phyloP scores from a whole-genome alignment of 306 rosid species.

The Psophocarpus tetragonolobus region DNA sequence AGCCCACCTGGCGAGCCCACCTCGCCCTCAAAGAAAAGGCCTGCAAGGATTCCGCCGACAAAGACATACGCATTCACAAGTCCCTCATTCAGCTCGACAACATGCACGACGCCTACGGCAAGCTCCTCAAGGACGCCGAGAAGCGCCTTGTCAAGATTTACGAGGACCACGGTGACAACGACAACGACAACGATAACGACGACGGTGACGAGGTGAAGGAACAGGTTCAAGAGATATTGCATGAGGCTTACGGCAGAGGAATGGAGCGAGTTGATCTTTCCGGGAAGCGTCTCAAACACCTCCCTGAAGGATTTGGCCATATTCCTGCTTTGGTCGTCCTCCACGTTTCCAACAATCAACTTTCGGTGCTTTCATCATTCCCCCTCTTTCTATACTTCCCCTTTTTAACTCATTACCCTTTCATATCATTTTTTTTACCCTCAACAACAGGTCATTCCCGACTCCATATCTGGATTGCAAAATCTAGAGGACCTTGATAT shows the following conservation, averaged over 20 bases:
- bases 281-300: conserved; percentile 45
- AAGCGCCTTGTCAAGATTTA: conserved; percentile 72
- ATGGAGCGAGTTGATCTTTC: conserved; percentile 64
- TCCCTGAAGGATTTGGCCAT: conserved; percentile 77
- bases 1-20: conserved; percentile 55
- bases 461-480: conserved; percentile 67
- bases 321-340: conserved; percentile 62
- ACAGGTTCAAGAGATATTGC: conserved; percentile 67
- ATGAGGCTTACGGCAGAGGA: conserved; percentile 59
- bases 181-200: neutral
- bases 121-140: conserved; percentile 80
- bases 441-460: conserved; percentile 70
- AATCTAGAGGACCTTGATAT: conserved; percentile 83
- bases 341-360: conserved; percentile 66
- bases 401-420: too few relatives aligned
- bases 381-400: too few relatives aligned
- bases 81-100: conserved; percentile 71
- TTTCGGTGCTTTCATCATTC: too few relatives aligned
- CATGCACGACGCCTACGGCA: conserved; percentile 78
- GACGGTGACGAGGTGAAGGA: conserved; percentile 42
- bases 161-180: conserved; percentile 30
- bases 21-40: conserved; percentile 53
- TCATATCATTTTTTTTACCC: too few relatives aligned
- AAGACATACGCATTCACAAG: conserved; percentile 51
- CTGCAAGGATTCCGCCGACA: conserved; percentile 55